Evolutionary conservation across 768 basidiomycete genomes (phyloP), one percentile per base, ranked within the genome.

Genomic region (Termitomyces sp.): DNA sequence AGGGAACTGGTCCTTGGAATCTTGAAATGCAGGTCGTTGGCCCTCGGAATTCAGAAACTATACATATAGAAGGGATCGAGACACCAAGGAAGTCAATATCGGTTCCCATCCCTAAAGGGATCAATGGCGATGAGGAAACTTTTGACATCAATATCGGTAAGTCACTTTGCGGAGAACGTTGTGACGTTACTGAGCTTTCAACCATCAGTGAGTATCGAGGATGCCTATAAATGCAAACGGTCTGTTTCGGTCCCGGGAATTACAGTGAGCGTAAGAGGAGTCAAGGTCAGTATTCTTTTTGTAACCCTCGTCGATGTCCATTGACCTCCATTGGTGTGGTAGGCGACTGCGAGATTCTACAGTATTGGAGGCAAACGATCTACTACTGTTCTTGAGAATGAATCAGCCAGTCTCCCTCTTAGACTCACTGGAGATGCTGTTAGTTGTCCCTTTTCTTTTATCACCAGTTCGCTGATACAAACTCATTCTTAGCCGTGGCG

Each of bases 1-100:
- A 94, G 89, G 97, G 97, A 48, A 89, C 86, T 4, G 84, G 90
- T 4, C 96, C 97, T 2, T 96, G 95, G 89, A 90, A 83, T 63
- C 67, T 98, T 28, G 89, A 90, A 46, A 73, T 95, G 23, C 89
- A 93, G 63, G 74, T 93, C 12, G 87, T 91, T 39, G 89, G 89
- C 5, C 85, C 88, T 4, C 81, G 80, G 52, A 79, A 76, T 35
- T 81, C 88, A 1, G 85, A 90, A 59, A 78, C 75, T 11, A 59
- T 90, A 17, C 71, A 72, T 17, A 73, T 90, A 58, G 64, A 73
- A 28, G 79, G 78, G 21, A 85, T 94, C 48, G 74, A 79, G 43
- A 75, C 76, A 0, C 66, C 81, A 3, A 77, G 77, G 59, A 80
- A 83, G 56, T 81, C 74, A 0, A 64, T 93, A 44, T 73, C 79